phyloP scores from a whole-genome alignment of 257 asterid genomes.

The Perilla frutescens region DNA sequence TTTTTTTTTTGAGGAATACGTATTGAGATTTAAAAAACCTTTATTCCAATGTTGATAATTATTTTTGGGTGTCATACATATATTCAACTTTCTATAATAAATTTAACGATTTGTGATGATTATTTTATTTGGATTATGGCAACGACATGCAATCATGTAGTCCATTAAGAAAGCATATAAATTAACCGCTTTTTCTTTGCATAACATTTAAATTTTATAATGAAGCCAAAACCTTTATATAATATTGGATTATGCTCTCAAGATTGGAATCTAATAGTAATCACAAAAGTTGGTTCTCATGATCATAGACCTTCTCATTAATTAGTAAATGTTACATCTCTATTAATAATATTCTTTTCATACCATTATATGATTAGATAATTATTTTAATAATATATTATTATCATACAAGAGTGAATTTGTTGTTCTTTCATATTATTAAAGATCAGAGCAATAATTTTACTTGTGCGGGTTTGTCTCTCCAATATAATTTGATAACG shows the following conservation, averaged over 20 bases:
- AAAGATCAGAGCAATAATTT: not conserved
- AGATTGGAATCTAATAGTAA: constrained; percentile 33
- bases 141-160: constrained; percentile 35
- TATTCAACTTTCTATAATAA: not conserved
- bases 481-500: no score
- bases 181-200: not conserved
- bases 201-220: constrained; percentile 10
- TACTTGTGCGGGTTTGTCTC: no score
- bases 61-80: not conserved
- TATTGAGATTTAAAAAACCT: not conserved
- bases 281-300: constrained; percentile 36
- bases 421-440: not conserved
- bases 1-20: no score
- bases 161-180: constrained; percentile 23
- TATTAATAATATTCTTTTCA: not conserved
- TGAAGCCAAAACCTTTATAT: constrained; percentile 32
- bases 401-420: not conserved
- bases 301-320: constrained; percentile 15
- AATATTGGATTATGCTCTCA: constrained; percentile 15
- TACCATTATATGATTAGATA: not conserved
- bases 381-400: constrained; percentile 22
- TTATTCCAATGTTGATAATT: not conserved
- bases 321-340: constrained; percentile 1
- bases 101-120: no score
- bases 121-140: constrained; percentile 26